Percentiles rank a stretch among this genome's conserved stretches.
Conservation (phyloP, 768 basidiomycete genomes). For the Ephemerocybe angulata region DNA sequence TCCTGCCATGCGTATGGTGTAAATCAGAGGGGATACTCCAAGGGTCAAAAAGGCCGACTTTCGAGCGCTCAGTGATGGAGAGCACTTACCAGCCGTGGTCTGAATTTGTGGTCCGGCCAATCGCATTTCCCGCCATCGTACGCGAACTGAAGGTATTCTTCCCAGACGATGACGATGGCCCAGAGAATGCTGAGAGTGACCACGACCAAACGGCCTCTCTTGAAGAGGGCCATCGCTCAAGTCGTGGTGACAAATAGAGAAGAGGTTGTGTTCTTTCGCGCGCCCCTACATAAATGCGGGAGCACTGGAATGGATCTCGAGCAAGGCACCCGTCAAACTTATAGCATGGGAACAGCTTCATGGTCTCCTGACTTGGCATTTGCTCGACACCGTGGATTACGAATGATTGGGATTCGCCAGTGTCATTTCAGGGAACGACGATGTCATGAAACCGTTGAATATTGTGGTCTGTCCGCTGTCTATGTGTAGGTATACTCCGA, state of each 20-base stretch:
- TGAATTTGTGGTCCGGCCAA: constrained; percentile 55
- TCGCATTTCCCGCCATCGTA: constrained; percentile 44
- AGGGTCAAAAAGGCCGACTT: neutral
- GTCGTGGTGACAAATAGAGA: neutral
- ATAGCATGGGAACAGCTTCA: too few relatives aligned
- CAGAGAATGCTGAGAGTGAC: constrained; percentile 53
- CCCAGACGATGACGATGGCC: constrained; percentile 65
- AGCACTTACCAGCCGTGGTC: constrained; percentile 21
- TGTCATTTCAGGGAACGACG: too few relatives aligned
- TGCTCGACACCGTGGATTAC: too few relatives aligned
- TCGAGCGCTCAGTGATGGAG: too few relatives aligned
- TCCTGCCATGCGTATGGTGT: constrained; percentile 13
- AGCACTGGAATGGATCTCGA: too few relatives aligned
- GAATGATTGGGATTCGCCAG: too few relatives aligned
- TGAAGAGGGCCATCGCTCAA: constrained; percentile 19
- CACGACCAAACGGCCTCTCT: constrained; percentile 33
- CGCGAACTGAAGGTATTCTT: constrained; percentile 60
- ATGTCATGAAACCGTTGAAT: too few relatives aligned
- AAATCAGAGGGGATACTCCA: neutral
- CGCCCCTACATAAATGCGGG: neutral
- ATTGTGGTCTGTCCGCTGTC: too few relatives aligned
- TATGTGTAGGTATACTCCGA: too few relatives aligned
- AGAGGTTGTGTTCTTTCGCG: neutral
- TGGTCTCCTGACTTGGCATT: too few relatives aligned
- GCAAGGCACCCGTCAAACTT: too few relatives aligned